Evolutionary conservation across 345 rosid genomes (phyloP).

Genomic region (Kernera saxatilis): DNA sequence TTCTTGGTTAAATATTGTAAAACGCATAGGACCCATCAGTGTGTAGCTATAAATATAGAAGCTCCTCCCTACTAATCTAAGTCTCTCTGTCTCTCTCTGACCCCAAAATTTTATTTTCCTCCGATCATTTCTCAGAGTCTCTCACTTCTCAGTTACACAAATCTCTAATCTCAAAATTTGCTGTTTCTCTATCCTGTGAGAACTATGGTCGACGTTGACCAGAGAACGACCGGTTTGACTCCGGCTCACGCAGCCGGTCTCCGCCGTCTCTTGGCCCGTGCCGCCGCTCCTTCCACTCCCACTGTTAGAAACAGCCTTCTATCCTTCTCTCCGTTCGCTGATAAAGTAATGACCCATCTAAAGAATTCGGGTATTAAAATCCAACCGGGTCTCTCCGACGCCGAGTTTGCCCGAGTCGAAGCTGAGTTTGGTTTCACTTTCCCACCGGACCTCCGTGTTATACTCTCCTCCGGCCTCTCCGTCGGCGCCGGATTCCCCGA

Average conservation of each 20-base stretch:
- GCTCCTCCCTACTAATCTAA: background rate
- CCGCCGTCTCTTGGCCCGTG: conserved; percentile 87
- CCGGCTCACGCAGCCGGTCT: conserved; percentile 79
- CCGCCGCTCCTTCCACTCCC: conserved; percentile 53
- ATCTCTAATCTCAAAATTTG: background rate
- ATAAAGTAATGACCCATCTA: conserved; percentile 53
- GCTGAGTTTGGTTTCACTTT: conserved; percentile 78
- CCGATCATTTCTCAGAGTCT: background rate
- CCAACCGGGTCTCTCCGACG: conserved; percentile 62
- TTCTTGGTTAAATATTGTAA: no score
- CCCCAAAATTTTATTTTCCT: background rate
- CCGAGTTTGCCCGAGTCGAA: conserved; percentile 70
- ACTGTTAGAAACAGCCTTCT: conserved; percentile 51
- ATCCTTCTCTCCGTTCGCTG: conserved; percentile 55
- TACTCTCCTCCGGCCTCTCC: conserved; percentile 68
- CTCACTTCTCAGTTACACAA: background rate
- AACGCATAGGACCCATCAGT: background rate
- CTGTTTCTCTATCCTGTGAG: background rate
- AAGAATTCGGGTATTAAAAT: conserved; percentile 56
- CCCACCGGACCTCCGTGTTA: conserved; percentile 78
- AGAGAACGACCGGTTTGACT: conserved; percentile 63
- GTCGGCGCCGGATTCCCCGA: conserved; percentile 71
- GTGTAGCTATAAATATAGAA: background rate
- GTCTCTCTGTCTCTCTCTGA: background rate
- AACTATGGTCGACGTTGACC: conserved; percentile 81